These are phyloP conservation scores for Leptographium galeiforme DNA, from an alignment of 2,329 filamentous ascomycete genomes.

Conservation along the genomic window DNA sequence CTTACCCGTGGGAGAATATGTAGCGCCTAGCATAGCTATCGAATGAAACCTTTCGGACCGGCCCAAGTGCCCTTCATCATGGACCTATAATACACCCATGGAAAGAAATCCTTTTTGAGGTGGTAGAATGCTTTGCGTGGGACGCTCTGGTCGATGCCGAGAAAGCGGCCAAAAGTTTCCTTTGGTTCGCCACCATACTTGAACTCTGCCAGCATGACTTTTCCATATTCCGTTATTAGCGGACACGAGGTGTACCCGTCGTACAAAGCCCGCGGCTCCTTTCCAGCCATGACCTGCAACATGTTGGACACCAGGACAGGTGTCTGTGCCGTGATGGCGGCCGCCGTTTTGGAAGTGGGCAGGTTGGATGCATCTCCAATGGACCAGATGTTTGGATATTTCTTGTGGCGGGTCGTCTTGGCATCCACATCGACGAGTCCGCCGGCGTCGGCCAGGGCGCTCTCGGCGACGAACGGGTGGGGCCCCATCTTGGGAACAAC, in stretches of 20 bases:
- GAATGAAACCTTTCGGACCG: conserved; percentile 31
- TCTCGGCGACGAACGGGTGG: conserved; percentile 39
- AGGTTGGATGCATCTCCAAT: conserved; percentile 45
- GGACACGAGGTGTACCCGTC: conserved; percentile 33
- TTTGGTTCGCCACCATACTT: conserved; percentile 31
- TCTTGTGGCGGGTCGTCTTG: conserved; percentile 36
- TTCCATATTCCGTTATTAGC: conserved; percentile 28
- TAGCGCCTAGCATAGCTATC: background rate
- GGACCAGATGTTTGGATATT: conserved; percentile 44
- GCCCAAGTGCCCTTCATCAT: conserved; percentile 43
- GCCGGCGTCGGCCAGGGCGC: conserved; percentile 37
- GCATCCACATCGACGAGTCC: conserved; percentile 47
- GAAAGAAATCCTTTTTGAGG: conserved; percentile 36
- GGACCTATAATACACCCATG: conserved; percentile 39
- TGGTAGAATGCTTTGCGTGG: conserved; percentile 26
- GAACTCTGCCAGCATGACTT: conserved; percentile 34
- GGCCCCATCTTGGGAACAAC: conserved; percentile 46
- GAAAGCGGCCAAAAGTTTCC: conserved; percentile 25
- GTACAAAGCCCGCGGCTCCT: conserved; percentile 20
- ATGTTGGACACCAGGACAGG: conserved; percentile 30
- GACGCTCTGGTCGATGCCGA: conserved; percentile 24
- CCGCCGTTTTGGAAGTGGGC: conserved; percentile 37
- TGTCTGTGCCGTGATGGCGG: conserved; percentile 28
- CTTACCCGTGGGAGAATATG: too few species aligned
- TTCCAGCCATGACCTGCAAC: conserved; percentile 20